phyloP scores from a whole-genome alignment of 805 yeast species.

The Metschnikowia proteae region DNA sequence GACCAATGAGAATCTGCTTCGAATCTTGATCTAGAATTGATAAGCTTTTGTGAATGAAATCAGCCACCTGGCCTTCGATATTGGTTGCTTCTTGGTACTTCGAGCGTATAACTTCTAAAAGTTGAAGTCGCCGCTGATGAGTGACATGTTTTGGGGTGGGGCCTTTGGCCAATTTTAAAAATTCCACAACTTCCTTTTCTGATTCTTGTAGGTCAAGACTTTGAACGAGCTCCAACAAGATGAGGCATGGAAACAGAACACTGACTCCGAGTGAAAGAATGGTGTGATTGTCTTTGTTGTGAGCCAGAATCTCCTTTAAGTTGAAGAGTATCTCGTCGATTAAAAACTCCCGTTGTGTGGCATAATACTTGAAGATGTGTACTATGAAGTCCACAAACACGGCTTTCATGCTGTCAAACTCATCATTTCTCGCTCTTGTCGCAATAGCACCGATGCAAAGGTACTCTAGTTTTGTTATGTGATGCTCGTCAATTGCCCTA shows the following conservation, averaged over 20 bases:
- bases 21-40: slow-evolving; percentile 5
- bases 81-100: slow-evolving; percentile 2
- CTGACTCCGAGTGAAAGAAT: slow-evolving; percentile 15
- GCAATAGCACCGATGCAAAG: slow-evolving; percentile 42
- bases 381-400: slow-evolving; percentile 27
- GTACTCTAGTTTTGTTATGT: slow-evolving; percentile 59
- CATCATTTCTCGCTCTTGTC: slow-evolving; percentile 21
- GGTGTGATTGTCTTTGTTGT: not conserved
- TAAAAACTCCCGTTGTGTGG: slow-evolving; percentile 57
- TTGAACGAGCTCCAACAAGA: slow-evolving; percentile 43
- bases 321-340: slow-evolving; percentile 56
- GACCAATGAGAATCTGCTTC: slow-evolving; percentile 11
- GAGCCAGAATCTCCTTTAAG: slow-evolving; percentile 29
- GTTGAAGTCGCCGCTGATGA: slow-evolving; percentile 7
- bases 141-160: slow-evolving; percentile 6
- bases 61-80: slow-evolving; percentile 5
- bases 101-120: not conserved
- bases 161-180: slow-evolving; percentile 5
- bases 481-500: slow-evolving; percentile 39
- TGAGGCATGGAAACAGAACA: slow-evolving; percentile 47
- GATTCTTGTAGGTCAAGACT: slow-evolving; percentile 23
- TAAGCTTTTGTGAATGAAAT: slow-evolving; percentile 9
- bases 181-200: slow-evolving; percentile 3
- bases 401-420: slow-evolving; percentile 26
- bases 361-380: slow-evolving; percentile 37